Base-by-base conservation (phyloP, 192 early-diverging fungal species). In the Rhizophagus sp. region DNA sequence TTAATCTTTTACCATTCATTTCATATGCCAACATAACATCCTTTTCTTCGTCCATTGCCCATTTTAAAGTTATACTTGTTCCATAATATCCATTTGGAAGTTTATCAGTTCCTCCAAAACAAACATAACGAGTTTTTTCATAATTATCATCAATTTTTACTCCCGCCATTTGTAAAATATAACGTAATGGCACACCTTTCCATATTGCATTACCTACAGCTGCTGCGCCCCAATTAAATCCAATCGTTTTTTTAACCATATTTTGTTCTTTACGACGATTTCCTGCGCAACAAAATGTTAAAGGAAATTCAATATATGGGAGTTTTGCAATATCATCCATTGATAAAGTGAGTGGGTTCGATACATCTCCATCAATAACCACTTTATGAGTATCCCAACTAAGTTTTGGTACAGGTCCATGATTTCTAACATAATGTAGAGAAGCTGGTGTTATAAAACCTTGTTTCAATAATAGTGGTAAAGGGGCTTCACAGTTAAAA, bases 21-120 rank as follows among this genome's bases (percentile, higher is more conserved):
- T 88, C 87, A 33, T 92, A 94, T 24, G 95, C 95, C 15, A 97
- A 82, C 25, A 97, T 73, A 27, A 95, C 88, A 81, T 95, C 94
- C 67, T 88, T 88, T 49, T 83, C 81, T 39, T 89, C 86, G 75
- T 94, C 90, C 87, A 96, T 86, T 22, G 80, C 90, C 79, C 89
- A 88, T 66, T 88, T 88, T 11, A 93, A 70, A 34, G 89, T 82
- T 30, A 97, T 81, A 27, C 92, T 93, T 75, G 94, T 94, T 25
- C 95, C 95, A 66, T 97, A 97, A 49, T 68, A 68, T 13, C 92
- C 92, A 39, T 93, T 90, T 25, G 91, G 86, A 34, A 93, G 84
- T 44, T 85, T 78, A 63, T 93, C 92, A 19, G 71, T 71, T 9
- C 92, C 91, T 62, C 90, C 85, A 62, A 93, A 89, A 75, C 84